These are phyloP conservation scores for Acanthamoeba culbertsoni DNA, from an alignment of 208 protist genomes.

Conservation along the genomic window DNA sequence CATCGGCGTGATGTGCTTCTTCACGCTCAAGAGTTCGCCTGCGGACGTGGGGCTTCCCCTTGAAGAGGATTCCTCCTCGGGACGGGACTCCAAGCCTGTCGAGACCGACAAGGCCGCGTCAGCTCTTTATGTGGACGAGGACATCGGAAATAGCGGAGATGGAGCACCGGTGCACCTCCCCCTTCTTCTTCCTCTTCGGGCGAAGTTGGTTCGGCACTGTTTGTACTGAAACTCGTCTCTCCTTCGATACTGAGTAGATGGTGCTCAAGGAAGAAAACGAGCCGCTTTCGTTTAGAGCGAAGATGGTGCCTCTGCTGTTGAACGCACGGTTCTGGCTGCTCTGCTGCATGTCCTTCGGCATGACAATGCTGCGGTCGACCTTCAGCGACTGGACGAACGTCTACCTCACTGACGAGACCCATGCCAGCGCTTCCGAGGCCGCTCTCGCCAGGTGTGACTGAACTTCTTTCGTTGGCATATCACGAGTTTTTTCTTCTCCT, in stretches of 20 bases:
- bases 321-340: constrained; percentile 18
- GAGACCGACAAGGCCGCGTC: background rate
- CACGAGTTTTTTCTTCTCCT: too few relatives aligned
- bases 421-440: background rate
- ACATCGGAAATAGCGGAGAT: too few relatives aligned
- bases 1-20: constrained; percentile 7
- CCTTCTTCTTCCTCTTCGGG: too few relatives aligned
- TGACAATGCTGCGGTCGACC: constrained; percentile 14
- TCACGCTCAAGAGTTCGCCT: background rate
- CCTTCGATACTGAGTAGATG: background rate
- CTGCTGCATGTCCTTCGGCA: constrained; percentile 39
- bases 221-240: too few relatives aligned
- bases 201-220: too few relatives aligned
- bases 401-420: constrained; percentile 27
- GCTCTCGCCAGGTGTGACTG: background rate
- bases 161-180: too few relatives aligned
- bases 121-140: background rate
- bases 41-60: background rate
- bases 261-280: background rate
- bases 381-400: constrained; percentile 53
- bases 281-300: background rate
- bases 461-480: background rate
- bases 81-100: background rate
- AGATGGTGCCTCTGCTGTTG: background rate
- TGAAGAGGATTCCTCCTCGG: background rate